Evolutionary conservation across 306 rosid species (phyloP).

Genomic region (Cucumis hystrix): DNA sequence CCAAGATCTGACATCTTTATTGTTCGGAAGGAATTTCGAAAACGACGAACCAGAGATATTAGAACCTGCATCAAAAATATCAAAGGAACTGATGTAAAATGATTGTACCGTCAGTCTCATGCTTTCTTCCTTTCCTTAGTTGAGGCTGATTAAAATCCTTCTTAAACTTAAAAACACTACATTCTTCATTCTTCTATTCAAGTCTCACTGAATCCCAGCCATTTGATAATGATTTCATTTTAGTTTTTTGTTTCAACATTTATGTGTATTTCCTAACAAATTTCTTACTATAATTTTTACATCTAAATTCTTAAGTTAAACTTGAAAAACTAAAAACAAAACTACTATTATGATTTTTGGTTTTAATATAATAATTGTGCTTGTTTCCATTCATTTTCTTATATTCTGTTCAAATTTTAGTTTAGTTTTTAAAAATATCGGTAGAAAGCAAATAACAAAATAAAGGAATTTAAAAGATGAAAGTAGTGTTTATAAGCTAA

Average conservation of each 20-base stretch:
- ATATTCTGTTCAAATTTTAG: too few relatives aligned
- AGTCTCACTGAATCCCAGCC: not conserved
- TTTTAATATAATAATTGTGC: too few relatives aligned
- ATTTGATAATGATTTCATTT: too few relatives aligned
- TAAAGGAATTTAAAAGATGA: too few relatives aligned
- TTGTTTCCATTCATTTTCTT: too few relatives aligned
- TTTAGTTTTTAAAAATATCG: too few relatives aligned
- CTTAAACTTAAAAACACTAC: not conserved
- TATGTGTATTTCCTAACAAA: too few relatives aligned
- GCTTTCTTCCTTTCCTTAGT: not conserved
- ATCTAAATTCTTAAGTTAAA: too few relatives aligned
- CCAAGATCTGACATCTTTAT: constrained; percentile 28
- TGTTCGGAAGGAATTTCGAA: constrained; percentile 18
- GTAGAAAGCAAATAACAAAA: too few relatives aligned
- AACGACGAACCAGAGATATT: constrained; percentile 35
- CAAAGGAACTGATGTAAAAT: not conserved
- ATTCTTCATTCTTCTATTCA: not conserved
- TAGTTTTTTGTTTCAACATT: too few relatives aligned
- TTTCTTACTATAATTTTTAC: too few relatives aligned
- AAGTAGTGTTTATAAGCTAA: not conserved
- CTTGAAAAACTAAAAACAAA: not conserved
- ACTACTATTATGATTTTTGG: too few relatives aligned
- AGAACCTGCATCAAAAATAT: constrained; percentile 34
- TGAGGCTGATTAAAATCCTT: not conserved
- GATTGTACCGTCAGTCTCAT: not conserved